phyloP scores from a whole-genome alignment of 345 rosid genomes.

The Conringia planisiliqua region DNA sequence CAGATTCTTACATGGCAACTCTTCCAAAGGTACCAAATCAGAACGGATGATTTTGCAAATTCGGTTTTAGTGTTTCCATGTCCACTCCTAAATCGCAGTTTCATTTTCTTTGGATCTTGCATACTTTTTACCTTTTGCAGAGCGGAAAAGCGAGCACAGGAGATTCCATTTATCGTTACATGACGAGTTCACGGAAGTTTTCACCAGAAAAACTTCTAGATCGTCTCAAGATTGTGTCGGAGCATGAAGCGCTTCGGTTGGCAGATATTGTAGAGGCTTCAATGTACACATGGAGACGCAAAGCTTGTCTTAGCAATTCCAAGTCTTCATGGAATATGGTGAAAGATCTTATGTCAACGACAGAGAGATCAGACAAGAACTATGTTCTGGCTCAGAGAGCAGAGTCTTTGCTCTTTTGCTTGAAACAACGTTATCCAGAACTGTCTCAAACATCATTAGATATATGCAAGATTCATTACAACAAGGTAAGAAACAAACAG shows the following conservation, averaged over 20 bases:
- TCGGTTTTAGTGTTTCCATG: no score
- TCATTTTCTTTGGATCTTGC: no score
- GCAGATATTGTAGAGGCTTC: constrained; percentile 84
- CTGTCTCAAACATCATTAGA: constrained; percentile 89
- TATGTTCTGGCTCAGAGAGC: constrained; percentile 78
- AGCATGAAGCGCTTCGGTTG: constrained; percentile 79
- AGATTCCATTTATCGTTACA: constrained; percentile 59
- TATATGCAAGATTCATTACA: constrained; percentile 87
- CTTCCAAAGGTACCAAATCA: constrained; percentile 63
- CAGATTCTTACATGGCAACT: constrained; percentile 61
- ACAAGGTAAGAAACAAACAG: constrained; percentile 43
- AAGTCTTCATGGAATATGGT: constrained; percentile 89
- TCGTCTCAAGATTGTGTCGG: constrained; percentile 62
- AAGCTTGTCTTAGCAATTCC: constrained; percentile 63
- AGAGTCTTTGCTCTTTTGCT: constrained; percentile 63
- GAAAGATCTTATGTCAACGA: constrained; percentile 64
- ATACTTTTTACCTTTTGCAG: constrained; percentile 28
- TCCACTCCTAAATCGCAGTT: no score
- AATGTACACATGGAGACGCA: constrained; percentile 93
- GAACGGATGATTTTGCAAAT: no score
- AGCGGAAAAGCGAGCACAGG: constrained; percentile 78
- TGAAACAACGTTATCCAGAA: constrained; percentile 84
- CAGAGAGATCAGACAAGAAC: constrained; percentile 64
- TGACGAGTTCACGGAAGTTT: constrained; percentile 52
- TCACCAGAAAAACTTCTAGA: constrained; percentile 62